Conservation (phyloP, 179 eudicot genomes). For the Camellia oleifera region DNA sequence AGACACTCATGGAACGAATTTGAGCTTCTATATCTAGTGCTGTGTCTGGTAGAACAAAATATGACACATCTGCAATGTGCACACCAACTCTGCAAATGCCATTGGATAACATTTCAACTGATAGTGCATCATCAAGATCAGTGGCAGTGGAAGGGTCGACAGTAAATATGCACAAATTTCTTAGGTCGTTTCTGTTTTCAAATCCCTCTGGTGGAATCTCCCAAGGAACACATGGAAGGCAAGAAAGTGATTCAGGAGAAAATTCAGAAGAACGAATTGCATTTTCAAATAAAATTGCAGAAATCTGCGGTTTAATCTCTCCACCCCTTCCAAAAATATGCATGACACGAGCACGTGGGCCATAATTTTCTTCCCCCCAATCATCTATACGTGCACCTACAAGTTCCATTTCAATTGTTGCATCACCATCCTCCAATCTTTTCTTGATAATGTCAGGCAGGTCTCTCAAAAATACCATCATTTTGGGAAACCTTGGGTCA, state of each 20-base stretch:
- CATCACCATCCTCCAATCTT: constrained; percentile 62
- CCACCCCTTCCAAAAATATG: constrained; percentile 74
- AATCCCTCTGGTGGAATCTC: constrained; percentile 54
- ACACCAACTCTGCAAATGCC: constrained; percentile 73
- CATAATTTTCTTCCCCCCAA: constrained; percentile 61
- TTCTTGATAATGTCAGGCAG: constrained; percentile 60
- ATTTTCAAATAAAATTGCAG: constrained; percentile 75
- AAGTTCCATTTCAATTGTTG: constrained; percentile 66
- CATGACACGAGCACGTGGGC: constrained; percentile 64
- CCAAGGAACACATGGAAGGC: constrained; percentile 69
- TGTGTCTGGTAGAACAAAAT: constrained; percentile 82
- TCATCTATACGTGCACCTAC: constrained; percentile 63
- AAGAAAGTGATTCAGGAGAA: constrained; percentile 60
- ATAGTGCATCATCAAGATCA: constrained; percentile 93
- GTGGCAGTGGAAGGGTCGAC: constrained; percentile 88
- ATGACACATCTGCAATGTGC: constrained; percentile 89
- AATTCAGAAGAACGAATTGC: constrained; percentile 54
- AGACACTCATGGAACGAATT: constrained; percentile 72
- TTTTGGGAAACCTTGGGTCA: constrained; percentile 76
- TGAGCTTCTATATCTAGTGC: constrained; percentile 77
- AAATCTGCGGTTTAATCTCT: constrained; percentile 76
- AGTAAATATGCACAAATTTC: constrained; percentile 79
- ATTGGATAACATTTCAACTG: constrained; percentile 59
- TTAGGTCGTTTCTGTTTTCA: constrained; percentile 56
- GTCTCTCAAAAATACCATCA: constrained; percentile 56